A percentile compares a stretch with the other conserved stretches of the same genome.
Conservation (phyloP, 1,139 yeast genomes). For the Lodderomyces parapsilosis region DNA sequence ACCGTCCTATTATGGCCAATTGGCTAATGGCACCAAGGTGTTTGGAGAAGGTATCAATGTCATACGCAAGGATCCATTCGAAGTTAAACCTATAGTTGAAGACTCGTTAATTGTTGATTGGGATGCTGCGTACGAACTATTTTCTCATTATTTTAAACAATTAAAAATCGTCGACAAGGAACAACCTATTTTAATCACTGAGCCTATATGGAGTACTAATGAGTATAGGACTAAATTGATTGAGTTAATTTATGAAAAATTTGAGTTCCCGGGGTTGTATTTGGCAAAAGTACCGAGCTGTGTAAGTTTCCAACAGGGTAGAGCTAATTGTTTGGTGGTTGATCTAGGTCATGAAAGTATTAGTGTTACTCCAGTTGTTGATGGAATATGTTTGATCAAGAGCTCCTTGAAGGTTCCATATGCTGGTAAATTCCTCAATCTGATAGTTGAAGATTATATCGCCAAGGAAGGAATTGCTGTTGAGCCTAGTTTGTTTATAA, state of each 20-base stretch:
- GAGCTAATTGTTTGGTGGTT: constrained; percentile 90
- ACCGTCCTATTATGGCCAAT: constrained; percentile 55
- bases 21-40: constrained; percentile 18
- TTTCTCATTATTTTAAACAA: constrained; percentile 50
- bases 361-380: constrained; percentile 89
- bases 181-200: constrained; percentile 78
- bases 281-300: constrained; percentile 86
- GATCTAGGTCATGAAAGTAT: constrained; percentile 86
- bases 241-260: constrained; percentile 71
- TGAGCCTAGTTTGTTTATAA: constrained; percentile 29
- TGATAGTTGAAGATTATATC: constrained; percentile 38
- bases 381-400: constrained; percentile 81
- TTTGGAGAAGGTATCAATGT: constrained; percentile 60
- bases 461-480: constrained; percentile 10
- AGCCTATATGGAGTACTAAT: constrained; percentile 80
- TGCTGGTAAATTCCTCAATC: constrained; percentile 58
- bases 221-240: constrained; percentile 69
- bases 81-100: constrained; percentile 56
- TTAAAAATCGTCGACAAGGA: constrained; percentile 58
- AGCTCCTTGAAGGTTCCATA: constrained; percentile 68
- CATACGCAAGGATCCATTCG: constrained; percentile 48
- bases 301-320: constrained; percentile 88
- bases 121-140: constrained; percentile 74
- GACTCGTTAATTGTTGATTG: constrained; percentile 67
- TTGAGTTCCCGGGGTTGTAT: constrained; percentile 83